Conservation (phyloP, 768 basidiomycete genomes). For the Clavaria fumosa region DNA sequence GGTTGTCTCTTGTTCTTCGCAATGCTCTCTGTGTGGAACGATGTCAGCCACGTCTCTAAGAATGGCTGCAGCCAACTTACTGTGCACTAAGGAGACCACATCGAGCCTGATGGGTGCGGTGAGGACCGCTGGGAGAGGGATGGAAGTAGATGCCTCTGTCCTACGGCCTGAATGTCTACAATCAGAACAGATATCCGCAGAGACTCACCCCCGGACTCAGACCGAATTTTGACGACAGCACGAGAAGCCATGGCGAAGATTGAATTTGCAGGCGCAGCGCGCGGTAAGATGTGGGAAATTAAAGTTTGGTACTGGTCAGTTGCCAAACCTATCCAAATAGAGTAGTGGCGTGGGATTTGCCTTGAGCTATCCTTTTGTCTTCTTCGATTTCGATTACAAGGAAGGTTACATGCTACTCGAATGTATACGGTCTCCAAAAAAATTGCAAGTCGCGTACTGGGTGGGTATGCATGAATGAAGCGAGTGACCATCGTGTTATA, state of each 20-base stretch:
- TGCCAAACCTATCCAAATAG: slow-evolving; percentile 2
- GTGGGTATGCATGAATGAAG: too few species aligned
- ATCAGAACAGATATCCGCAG: neutral
- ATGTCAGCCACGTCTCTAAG: slow-evolving; percentile 7
- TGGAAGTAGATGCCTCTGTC: slow-evolving; percentile 71
- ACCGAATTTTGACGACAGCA: slow-evolving; percentile 79
- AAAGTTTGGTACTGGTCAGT: slow-evolving; percentile 6
- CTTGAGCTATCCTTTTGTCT: too few species aligned
- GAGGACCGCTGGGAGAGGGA: slow-evolving; percentile 89
- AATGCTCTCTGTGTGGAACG: slow-evolving; percentile 59
- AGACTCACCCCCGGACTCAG: slow-evolving; percentile 53
- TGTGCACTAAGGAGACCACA: slow-evolving; percentile 97
- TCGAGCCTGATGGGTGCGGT: slow-evolving; percentile 98
- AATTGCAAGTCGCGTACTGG: too few species aligned
- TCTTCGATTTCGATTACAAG: too few species aligned
- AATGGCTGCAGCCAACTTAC: slow-evolving; percentile 38
- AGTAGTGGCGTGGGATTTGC: too few species aligned
- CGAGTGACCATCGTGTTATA: too few species aligned
- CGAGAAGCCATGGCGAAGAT: slow-evolving; percentile 70
- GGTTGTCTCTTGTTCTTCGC: slow-evolving; percentile 97
- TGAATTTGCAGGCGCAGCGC: slow-evolving; percentile 19
- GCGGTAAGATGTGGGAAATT: neutral
- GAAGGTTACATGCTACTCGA: too few species aligned
- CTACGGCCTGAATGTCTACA: slow-evolving; percentile 9
- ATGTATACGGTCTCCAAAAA: too few species aligned